Percentiles rank a stretch among this genome's conserved stretches.
These are phyloP conservation scores for Chalaropsis ovoidea DNA, from an alignment of 2,329 filamentous ascomycete genomes.

Conservation along the genomic window DNA sequence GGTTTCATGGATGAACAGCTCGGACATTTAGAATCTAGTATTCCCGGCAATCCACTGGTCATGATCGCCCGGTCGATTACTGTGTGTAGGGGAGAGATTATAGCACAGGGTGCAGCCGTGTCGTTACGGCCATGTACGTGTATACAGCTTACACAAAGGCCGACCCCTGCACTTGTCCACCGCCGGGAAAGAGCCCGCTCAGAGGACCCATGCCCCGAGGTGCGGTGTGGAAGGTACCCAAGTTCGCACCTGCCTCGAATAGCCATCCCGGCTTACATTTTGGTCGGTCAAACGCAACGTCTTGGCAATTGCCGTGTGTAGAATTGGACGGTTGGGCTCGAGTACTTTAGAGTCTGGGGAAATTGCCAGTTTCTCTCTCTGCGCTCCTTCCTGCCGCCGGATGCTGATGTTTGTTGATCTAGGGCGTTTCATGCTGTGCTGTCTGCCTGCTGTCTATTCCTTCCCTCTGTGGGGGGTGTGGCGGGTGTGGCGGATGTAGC, in stretches of 20 bases:
- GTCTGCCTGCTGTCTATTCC: neutral
- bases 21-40: neutral
- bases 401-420: neutral
- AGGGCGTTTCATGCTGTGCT: neutral
- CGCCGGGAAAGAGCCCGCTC: too few species aligned
- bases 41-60: neutral
- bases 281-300: neutral
- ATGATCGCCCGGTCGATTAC: neutral
- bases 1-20: neutral
- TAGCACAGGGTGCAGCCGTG: neutral
- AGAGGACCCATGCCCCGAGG: neutral
- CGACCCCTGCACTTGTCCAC: neutral
- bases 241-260: neutral
- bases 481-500: too few species aligned
- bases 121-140: neutral
- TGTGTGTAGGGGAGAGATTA: too few species aligned
- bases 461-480: too few species aligned
- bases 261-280: neutral
- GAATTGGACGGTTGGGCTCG: neutral
- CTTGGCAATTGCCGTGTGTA: neutral
- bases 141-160: neutral
- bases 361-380: slow-evolving; percentile 2
- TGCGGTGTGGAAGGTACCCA: neutral
- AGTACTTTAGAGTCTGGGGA: neutral
- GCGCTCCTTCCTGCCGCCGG: neutral